Evolutionary conservation across 306 rosid genomes (phyloP).

Genomic region (Prosopis cineraria): DNA sequence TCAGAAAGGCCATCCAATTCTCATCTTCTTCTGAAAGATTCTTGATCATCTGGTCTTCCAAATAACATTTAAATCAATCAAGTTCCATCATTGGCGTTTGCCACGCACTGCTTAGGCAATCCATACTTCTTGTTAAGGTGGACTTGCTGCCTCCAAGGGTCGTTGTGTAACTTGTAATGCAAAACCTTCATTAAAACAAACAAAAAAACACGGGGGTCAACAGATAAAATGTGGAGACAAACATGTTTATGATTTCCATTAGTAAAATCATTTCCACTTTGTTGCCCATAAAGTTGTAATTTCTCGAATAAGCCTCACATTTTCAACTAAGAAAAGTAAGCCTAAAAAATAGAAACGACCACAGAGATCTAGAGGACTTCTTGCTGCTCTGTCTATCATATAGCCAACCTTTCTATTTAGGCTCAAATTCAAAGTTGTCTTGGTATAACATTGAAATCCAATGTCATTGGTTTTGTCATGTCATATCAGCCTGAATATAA

Average conservation of each 20-base stretch:
- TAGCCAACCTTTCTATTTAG: not conserved
- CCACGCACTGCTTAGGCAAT: constrained; percentile 51
- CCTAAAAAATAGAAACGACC: not conserved
- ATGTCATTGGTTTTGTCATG: not conserved
- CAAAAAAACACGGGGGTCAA: constrained; percentile 14
- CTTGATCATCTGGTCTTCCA: not conserved
- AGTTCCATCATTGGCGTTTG: constrained; percentile 33
- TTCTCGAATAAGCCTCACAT: not conserved
- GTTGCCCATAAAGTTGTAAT: not conserved
- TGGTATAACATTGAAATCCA: not conserved
- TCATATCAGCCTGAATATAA: not conserved
- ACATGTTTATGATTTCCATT: not conserved
- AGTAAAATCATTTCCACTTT: constrained; percentile 11
- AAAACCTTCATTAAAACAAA: constrained; percentile 48
- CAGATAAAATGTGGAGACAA: not conserved
- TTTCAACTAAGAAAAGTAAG: not conserved
- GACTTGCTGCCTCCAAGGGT: constrained; percentile 59
- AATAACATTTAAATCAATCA: not conserved
- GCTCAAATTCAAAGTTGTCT: not conserved
- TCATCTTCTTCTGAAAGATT: not conserved
- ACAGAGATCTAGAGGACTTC: not conserved
- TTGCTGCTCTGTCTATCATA: not conserved
- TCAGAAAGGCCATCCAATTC: not conserved
- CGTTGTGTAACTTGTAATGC: constrained; percentile 71
- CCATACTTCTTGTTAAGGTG: constrained; percentile 51